Conservation (phyloP, 1,284 basidiomycete species). For the Trichosporon faecale region DNA sequence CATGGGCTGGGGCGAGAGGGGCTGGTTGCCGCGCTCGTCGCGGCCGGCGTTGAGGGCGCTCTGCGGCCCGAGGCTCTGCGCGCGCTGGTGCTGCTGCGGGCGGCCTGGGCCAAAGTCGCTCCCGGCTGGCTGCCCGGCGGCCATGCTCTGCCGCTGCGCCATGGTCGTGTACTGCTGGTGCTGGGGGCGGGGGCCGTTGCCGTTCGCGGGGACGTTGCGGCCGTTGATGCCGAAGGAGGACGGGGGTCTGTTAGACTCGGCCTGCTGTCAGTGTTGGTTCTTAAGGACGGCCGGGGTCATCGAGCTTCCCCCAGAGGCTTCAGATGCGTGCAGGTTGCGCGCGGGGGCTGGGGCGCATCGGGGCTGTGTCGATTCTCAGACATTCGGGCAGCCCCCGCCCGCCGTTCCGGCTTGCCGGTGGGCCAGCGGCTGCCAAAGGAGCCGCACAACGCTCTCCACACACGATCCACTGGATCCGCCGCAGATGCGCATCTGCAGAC, state of each 20-base stretch:
- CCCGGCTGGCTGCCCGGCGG: not conserved
- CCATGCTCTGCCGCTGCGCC: constrained; percentile 11
- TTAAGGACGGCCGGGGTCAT: not conserved
- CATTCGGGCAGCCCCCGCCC: not conserved
- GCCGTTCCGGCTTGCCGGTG: not conserved
- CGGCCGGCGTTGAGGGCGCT: constrained; percentile 11
- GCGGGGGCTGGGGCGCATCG: not conserved
- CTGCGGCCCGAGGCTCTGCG: constrained; percentile 42
- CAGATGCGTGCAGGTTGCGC: not conserved
- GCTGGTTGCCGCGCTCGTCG: constrained; percentile 19
- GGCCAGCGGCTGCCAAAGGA: not conserved
- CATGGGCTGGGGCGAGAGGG: constrained; percentile 3
- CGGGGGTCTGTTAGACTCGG: not conserved
- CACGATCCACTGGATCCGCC: not conserved
- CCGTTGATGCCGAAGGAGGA: not conserved
- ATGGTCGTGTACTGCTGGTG: not conserved
- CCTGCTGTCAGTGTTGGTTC: not conserved
- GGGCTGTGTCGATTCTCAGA: not conserved
- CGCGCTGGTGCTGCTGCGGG: constrained; percentile 54
- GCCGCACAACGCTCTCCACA: not conserved
- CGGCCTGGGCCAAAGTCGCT: constrained; percentile 57
- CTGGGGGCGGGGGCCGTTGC: not conserved
- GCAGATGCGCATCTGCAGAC: not conserved
- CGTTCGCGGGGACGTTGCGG: not conserved
- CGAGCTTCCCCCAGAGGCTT: not conserved